phyloP scores from a whole-genome alignment of 2,329 filamentous ascomycete genomes.

The Neoarthrinium moseri region DNA sequence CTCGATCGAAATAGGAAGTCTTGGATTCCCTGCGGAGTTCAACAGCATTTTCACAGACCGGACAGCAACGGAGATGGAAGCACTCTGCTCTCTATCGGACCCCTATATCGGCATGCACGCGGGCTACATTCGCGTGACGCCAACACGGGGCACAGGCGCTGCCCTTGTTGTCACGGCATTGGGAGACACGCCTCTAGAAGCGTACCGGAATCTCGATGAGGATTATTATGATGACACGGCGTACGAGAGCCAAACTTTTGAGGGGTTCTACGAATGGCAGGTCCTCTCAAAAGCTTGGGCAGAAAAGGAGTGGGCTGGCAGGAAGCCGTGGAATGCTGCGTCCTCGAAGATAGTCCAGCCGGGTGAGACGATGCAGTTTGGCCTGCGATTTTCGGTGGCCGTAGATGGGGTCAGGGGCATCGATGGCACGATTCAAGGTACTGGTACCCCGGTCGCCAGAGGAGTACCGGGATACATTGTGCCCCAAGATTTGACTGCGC shows the following conservation, averaged over 20 bases:
- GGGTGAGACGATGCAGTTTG: conserved; percentile 45
- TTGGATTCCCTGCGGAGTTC: conserved; percentile 60
- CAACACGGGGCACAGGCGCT: conserved; percentile 49
- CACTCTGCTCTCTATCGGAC: conserved; percentile 53
- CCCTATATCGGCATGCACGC: conserved; percentile 61
- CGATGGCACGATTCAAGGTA: conserved; percentile 41
- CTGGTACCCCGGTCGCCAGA: conserved; percentile 46
- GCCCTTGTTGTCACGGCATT: conserved; percentile 55
- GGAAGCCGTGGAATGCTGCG: conserved; percentile 53
- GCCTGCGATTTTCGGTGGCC: conserved; percentile 49
- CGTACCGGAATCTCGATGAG: conserved; percentile 53
- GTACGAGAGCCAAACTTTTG: conserved; percentile 56
- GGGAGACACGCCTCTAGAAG: conserved; percentile 47
- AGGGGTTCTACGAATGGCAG: conserved; percentile 62
- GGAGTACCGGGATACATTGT: conserved; percentile 56
- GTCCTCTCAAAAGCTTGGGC: conserved; percentile 52
- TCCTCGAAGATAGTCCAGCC: conserved; percentile 43
- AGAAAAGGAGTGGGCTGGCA: conserved; percentile 52
- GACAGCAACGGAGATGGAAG: conserved; percentile 44
- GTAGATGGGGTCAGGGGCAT: conserved; percentile 42
- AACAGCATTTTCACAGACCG: conserved; percentile 61
- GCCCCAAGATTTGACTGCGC: conserved; percentile 42
- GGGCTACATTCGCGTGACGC: conserved; percentile 54
- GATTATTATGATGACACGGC: conserved; percentile 32
- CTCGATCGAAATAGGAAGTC: conserved; percentile 51